Base-by-base conservation (phyloP, 305 asterid species). In the Andrographis paniculata region DNA sequence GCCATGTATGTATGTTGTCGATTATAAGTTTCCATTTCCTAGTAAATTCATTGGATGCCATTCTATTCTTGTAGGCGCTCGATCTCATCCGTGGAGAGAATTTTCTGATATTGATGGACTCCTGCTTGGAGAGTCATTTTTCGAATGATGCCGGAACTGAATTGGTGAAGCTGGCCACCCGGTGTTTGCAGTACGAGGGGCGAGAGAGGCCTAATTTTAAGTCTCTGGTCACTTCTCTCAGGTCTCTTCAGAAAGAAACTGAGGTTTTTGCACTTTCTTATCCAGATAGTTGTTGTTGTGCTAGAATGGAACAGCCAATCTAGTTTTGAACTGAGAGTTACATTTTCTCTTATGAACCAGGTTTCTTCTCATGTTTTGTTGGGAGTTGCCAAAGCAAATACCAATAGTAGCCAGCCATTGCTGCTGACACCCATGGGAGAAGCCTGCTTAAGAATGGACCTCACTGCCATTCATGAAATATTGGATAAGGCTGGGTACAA, bases 41-140 rank as follows among this genome's bases (percentile, higher is more conserved):
- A 8, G 30, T 8, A 4, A 24, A 24, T 24, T 24, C 6, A 3
- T 24, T 24, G 8, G 30, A 24, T 24, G 30, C 6, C 30, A 31
- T 31, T 31, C 13, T 3, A 3, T 5, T 4, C 11, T 31, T 8
- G 37, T 10, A 31, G 40, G 37, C 28, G 47, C 17, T 9, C 23
- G 42, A 48, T 24, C 30, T 24, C 30, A 24, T 24, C 8, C 30
- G 30, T 24, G 94, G 99, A 19, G 87, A 81, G 66, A 87, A 92
- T 56, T 65, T 87, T 27, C 48, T 81, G 60, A 48, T 92, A 76
- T 68, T 92, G 57, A 81, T 87, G 93, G 99, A 92, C 70, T 92
- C 99, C 10, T 92, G 96, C 36, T 60, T 92, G 71, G 97, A 87
- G 76, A 97, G 99, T 14, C 99, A 92, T 68, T 92, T 81, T 61